Base-by-base conservation (phyloP, 768 basidiomycete species). In the Mycena leptocephala region DNA sequence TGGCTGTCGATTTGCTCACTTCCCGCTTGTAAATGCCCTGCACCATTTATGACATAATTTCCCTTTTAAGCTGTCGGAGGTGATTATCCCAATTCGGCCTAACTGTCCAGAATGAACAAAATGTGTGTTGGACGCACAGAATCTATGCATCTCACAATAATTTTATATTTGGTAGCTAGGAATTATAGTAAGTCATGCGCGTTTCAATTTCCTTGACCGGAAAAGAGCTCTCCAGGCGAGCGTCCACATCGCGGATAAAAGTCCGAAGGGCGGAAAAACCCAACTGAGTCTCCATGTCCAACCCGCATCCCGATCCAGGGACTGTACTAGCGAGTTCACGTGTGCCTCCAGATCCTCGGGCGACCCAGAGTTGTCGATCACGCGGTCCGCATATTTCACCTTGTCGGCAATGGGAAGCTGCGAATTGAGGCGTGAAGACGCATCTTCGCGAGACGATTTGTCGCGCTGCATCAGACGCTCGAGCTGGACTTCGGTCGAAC, bases 331-430 rank as follows among this genome's bases (percentile, higher is more conserved):
- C 75, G 74, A 70, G 84, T 85, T 90, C 80, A 95, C 86, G 82
- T 91, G 82, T 78, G 78, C 79, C 41, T 93, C 88, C 13, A 99
- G 87, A 72, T 97, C 96, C 41, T 89, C 83, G 10, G 87, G 85
- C 0, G 93, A 88, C 1, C 96, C 96, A 8, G 95, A 96, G 83
- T 99, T 99, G 85, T 99, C 97, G 37, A 99, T 82, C 62, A 98
- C 92, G 65, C 92, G 82, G 81, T 97, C 96, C 5, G 97, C 97
- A 76, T 95, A 97, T n/a, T 86, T 80, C 6, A 97, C 87, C 82
- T 99, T 99, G 41, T 92, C 87, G 0, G 90, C 81, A 55, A 98
- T 94, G 0, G 96, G 90, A 61, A 97, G 84, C 83, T 99, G 98
- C 0, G 97, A 91, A 28, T 90, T 87, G 24, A 99, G 89, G 8